These are phyloP conservation scores for Biscogniauxia marginata DNA, from an alignment of 2,329 filamentous ascomycete species.

Conservation along the genomic window DNA sequence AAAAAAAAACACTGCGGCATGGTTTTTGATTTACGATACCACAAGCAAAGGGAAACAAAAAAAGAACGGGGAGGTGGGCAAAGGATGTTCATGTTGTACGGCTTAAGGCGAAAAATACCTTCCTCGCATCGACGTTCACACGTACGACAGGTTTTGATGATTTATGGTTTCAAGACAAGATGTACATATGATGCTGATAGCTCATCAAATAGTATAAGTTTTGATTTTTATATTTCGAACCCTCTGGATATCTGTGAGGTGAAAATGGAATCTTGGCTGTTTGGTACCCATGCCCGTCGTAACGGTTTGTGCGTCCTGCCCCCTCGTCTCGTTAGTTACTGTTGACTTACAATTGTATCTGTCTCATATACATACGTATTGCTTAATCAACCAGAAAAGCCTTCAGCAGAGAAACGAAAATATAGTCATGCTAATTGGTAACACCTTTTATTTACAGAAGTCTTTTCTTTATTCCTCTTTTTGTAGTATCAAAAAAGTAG, in stretches of 20 bases:
- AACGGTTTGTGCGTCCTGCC: too few relatives aligned
- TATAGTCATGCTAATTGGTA: too few relatives aligned
- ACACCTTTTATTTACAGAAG: too few relatives aligned
- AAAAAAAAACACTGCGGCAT: neutral
- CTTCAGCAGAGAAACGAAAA: too few relatives aligned
- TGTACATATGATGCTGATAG: neutral
- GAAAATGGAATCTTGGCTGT: neutral
- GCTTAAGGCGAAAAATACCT: neutral
- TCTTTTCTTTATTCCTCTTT: too few relatives aligned
- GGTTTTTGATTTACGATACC: conserved; percentile 22
- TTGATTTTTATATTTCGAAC: neutral
- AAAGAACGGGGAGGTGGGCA: neutral
- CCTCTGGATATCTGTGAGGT: neutral
- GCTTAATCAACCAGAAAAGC: too few relatives aligned
- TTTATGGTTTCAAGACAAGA: neutral
- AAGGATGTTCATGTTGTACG: neutral
- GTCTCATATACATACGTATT: too few relatives aligned
- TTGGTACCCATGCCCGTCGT: neutral
- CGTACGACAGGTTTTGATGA: neutral
- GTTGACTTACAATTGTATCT: too few relatives aligned
- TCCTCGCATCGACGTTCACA: neutral
- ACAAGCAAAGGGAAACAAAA: neutral
- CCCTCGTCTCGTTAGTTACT: too few relatives aligned
- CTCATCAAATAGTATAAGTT: neutral
- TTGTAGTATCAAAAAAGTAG: too few relatives aligned